phyloP scores from a whole-genome alignment of 140 eudicot species.

The Senecio squalidus region DNA sequence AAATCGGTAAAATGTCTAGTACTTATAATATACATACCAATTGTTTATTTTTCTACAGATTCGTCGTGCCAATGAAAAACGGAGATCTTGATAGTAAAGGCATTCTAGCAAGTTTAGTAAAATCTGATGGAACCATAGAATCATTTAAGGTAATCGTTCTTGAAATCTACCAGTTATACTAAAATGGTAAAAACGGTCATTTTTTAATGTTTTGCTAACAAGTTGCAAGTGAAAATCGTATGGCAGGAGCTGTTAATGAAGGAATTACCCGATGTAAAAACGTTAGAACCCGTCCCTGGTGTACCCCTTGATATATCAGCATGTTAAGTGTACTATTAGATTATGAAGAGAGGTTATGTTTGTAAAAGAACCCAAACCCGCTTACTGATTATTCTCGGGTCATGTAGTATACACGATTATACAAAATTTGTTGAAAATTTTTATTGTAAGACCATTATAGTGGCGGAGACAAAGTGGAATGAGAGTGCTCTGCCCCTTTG shows the following conservation, averaged over 20 bases:
- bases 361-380: neutral
- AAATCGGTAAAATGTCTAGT: too few species aligned
- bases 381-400: neutral
- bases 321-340: neutral
- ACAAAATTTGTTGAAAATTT: too few species aligned
- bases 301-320: slow-evolving; percentile 45
- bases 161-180: neutral
- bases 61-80: slow-evolving; percentile 79
- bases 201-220: neutral
- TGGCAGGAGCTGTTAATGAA: slow-evolving; percentile 57
- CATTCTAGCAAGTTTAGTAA: slow-evolving; percentile 56
- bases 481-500: too few species aligned
- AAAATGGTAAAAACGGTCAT: neutral
- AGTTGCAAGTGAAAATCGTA: neutral
- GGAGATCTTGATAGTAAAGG: slow-evolving; percentile 96
- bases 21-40: too few species aligned
- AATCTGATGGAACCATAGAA: slow-evolving; percentile 65
- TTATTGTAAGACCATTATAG: too few species aligned
- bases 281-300: slow-evolving; percentile 69
- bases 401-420: neutral
- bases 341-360: neutral
- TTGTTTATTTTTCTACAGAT: slow-evolving; percentile 36
- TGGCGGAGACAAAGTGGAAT: too few species aligned
- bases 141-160: slow-evolving; percentile 68
- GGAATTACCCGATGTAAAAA: slow-evolving; percentile 58